Percentiles rank a stretch among this genome's conserved stretches.
Conservation (phyloP, 345 rosid species). For the Aethionema arabicum region DNA sequence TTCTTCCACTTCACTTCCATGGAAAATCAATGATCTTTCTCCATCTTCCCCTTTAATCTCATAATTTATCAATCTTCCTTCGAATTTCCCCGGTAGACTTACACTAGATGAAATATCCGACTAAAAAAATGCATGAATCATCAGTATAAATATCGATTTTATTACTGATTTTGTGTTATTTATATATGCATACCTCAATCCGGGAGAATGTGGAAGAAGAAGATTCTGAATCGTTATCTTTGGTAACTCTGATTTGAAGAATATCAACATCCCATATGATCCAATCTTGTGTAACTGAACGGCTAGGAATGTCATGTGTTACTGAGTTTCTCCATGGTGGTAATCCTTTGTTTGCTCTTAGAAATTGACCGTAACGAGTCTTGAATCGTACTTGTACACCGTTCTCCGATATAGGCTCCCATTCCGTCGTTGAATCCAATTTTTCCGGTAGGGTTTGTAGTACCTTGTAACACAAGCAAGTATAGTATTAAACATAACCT, state of each 20-base stretch:
- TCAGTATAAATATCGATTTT: no score
- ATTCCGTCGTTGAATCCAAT: slow-evolving; percentile 53
- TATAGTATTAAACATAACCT: neutral
- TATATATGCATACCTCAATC: slow-evolving; percentile 21
- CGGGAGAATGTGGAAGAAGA: slow-evolving; percentile 28
- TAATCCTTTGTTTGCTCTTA: slow-evolving; percentile 63
- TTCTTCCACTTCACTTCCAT: slow-evolving; percentile 61
- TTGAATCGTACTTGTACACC: slow-evolving; percentile 55
- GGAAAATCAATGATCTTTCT: slow-evolving; percentile 47
- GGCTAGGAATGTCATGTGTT: slow-evolving; percentile 65
- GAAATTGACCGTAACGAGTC: slow-evolving; percentile 51
- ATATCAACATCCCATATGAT: slow-evolving; percentile 69
- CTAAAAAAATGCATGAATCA: neutral
- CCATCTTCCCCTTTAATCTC: slow-evolving; percentile 55
- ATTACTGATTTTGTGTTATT: neutral
- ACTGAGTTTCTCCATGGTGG: slow-evolving; percentile 83
- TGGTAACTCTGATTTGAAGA: slow-evolving; percentile 37
- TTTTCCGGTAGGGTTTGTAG: slow-evolving; percentile 37
- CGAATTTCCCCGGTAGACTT: slow-evolving; percentile 35
- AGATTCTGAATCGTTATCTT: slow-evolving; percentile 22
- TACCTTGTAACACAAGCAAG: slow-evolving; percentile 25
- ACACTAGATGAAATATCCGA: slow-evolving; percentile 27
- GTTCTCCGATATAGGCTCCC: slow-evolving; percentile 67
- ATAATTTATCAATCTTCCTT: slow-evolving; percentile 64
- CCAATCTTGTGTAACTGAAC: slow-evolving; percentile 62